Evolutionary conservation across 1,139 yeast species (phyloP), one percentile per base, ranked within the genome.

Genomic region (Kluyveromyces sp.): DNA sequence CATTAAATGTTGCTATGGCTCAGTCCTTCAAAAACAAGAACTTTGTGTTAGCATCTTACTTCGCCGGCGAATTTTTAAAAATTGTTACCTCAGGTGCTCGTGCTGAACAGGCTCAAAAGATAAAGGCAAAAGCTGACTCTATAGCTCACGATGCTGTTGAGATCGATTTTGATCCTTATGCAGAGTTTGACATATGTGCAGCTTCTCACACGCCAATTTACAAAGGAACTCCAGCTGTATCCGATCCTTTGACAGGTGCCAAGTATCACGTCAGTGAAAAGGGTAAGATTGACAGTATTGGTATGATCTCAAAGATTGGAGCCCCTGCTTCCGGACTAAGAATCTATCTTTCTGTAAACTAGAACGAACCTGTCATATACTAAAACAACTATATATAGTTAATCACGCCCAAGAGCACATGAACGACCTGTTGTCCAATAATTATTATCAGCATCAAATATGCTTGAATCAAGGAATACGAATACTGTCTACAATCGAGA

Each of bases 301-400:
- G 96, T 4, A 67, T 73, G 38, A 72, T 94, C 51, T 83, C 96
- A 6, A 70, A 75, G 43, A 79, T 94, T 51, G 98, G 98, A 20
- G 87, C 88, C n/a, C 85, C 94, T 22, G 94, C 95, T n/a, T 83
- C 96, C 25, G 98, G 98, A 18, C 75, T 89, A 58, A 79, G 94
- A 58, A 61, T 67, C 29, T 58, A 56, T 41, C 39, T 49, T 20
- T 53, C 26, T 30, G 20, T 22, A 22, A 39, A 20, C 17, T 32
- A 39, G 26, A 13, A 33, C 12, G 17, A 33, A 12, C 8, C 33
- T 30, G 13, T 30, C 19, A 18, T n/a, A 11, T 18, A 33, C 15
- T 4, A 19, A 33, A 9, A 17, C 18, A 33, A 33, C 4, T 19
- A 32, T 7, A 30, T 30, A 32, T n/a, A 30, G 7, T n/a, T 30